Evolutionary conservation across 2,329 filamentous ascomycete species (phyloP), one percentile per base, ranked within the genome.

Genomic region (Cladosporium sp.): DNA sequence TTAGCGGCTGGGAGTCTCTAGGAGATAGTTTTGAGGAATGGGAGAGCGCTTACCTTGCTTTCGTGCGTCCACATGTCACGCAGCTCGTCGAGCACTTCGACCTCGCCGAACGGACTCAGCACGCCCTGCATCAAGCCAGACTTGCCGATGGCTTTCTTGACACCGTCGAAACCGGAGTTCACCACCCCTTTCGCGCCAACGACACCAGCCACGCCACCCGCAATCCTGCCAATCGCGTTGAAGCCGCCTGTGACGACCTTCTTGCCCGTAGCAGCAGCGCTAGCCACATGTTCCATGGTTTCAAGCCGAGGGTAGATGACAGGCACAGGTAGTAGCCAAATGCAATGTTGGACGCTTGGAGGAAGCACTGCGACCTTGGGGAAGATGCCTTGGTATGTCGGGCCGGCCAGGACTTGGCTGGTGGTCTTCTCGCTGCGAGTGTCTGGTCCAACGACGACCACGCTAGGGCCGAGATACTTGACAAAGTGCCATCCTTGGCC

Each of bases 401-500:
- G 90, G 0, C 93, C 93, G 4, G 92, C 92, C 79, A 98, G 86
- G 51, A 98, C 93, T 63, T 95, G 89, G 56, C 85, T 84, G 56
- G 89, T 89, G 49, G 87, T 95, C 48, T 93, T 79, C 71, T 98
- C 93, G 4, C 91, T 95, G 49, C 93, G 84, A 61, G 90, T 92
- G 69, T 98, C 93, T 2, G 89, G 86, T 0, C 92, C 93, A 46
- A 95, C 85, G 0, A 95, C 86, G 0, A 89, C 90, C 10, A 98
- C 85, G 4, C 88, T 88, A 0, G 93, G 93, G 0, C 93, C 93
- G 5, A 98, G 81, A 63, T 87, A 96, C 71, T 98, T 98, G 71
- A 98, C 83, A 69, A 97, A 98, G 70, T 98, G 93, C 93, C 93
- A 98, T 7, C 93, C 93, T 16, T 87, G 87, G n/a, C 93, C 92